Conservation (phyloP, 345 rosid species). For the Erysimum cheiranthoides region DNA sequence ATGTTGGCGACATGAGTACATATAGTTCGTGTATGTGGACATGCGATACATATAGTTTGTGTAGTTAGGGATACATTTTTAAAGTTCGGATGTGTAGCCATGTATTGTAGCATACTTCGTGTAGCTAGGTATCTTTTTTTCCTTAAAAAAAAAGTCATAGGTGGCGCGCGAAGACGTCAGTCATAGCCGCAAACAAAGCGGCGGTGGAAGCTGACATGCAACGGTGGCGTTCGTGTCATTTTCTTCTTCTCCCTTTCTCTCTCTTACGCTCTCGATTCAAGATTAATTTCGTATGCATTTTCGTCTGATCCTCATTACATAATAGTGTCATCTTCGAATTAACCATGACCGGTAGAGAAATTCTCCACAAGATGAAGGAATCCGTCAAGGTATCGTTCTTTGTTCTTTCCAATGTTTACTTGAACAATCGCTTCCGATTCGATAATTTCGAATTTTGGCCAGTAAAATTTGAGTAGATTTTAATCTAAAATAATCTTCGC, state of each 20-base stretch:
- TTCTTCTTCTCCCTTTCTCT: slow-evolving; percentile 9
- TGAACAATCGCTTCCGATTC: neutral
- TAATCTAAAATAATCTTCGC: neutral
- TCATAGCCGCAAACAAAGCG: slow-evolving; percentile 40
- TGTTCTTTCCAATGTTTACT: neutral
- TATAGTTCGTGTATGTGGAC: too few species aligned
- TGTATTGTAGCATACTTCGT: too few species aligned
- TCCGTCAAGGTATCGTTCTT: slow-evolving; percentile 19
- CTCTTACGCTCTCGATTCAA: slow-evolving; percentile 4
- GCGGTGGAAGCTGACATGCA: slow-evolving; percentile 44
- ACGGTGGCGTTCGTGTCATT: slow-evolving; percentile 37
- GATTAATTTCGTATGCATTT: slow-evolving; percentile 7
- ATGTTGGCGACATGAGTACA: too few species aligned
- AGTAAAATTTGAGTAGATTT: neutral
- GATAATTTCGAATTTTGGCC: neutral
- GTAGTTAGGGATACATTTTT: too few species aligned
- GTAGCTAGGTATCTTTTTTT: too few species aligned
- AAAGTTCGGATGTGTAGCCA: too few species aligned
- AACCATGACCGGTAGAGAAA: slow-evolving; percentile 73
- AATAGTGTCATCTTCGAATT: neutral
- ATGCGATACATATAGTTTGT: too few species aligned
- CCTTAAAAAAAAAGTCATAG: too few species aligned
- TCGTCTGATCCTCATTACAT: neutral
- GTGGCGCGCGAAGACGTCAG: slow-evolving; percentile 47
- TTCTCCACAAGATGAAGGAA: slow-evolving; percentile 85